Percentiles rank a stretch among this genome's conserved stretches.
Conservation (phyloP, 2,329 filamentous ascomycete genomes). For the Cladosporium sp. region DNA sequence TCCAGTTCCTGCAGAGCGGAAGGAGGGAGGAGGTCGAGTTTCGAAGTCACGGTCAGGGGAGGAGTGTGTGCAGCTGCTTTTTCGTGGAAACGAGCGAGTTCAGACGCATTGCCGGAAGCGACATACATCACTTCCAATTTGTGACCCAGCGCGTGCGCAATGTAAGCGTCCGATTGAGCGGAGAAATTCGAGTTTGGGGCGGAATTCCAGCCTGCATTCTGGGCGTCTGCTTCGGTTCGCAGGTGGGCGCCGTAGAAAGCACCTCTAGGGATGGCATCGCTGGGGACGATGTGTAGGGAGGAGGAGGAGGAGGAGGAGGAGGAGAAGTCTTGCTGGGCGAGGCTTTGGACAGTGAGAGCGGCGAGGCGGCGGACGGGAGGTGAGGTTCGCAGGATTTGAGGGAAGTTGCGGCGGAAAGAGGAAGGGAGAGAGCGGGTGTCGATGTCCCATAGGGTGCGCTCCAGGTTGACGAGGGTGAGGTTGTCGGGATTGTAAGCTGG, state of each 20-base stretch:
- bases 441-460: slow-evolving; percentile 27
- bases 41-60: slow-evolving; percentile 39
- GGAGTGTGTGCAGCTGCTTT: slow-evolving; percentile 34
- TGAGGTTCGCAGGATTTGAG: slow-evolving; percentile 25
- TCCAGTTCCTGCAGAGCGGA: slow-evolving; percentile 34
- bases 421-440: slow-evolving; percentile 27
- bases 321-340: slow-evolving; percentile 20
- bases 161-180: slow-evolving; percentile 36
- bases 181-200: slow-evolving; percentile 29
- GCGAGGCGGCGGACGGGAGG: slow-evolving; percentile 28
- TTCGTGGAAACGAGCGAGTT: slow-evolving; percentile 35
- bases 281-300: slow-evolving; percentile 26
- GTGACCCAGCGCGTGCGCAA: slow-evolving; percentile 30
- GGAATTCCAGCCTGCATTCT: slow-evolving; percentile 28
- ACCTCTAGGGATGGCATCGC: slow-evolving; percentile 22
- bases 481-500: slow-evolving; percentile 10
- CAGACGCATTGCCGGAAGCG: slow-evolving; percentile 38
- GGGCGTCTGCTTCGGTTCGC: slow-evolving; percentile 35
- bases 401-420: slow-evolving; percentile 26
- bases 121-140: slow-evolving; percentile 39
- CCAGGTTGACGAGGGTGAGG: slow-evolving; percentile 24
- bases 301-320: too few relatives aligned
- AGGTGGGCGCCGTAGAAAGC: slow-evolving; percentile 39
- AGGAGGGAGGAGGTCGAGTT: slow-evolving; percentile 40
- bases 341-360: slow-evolving; percentile 30